A percentile compares a stretch with the other conserved stretches of the same genome.
Evolutionary conservation across 108 stramenopile genomes (phyloP).

Genomic region (Parietichytrium sp.): DNA sequence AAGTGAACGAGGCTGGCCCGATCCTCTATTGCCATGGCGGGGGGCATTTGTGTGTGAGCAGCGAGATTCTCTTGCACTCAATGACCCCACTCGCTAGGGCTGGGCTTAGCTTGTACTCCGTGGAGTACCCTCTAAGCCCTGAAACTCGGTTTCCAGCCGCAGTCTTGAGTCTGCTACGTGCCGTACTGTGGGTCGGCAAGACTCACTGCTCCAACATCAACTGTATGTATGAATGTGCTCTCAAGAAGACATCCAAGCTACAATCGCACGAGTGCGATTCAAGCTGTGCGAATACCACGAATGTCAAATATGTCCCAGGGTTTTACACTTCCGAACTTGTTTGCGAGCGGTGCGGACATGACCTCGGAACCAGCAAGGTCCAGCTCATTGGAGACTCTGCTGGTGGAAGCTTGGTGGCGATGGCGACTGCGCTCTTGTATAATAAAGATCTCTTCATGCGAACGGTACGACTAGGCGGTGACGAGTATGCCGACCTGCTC

Average conservation of each 20-base stretch:
- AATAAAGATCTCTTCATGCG: background rate
- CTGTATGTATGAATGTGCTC: background rate
- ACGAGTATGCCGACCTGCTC: background rate
- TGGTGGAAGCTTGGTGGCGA: slow-evolving; percentile 11
- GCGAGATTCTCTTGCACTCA: slow-evolving; percentile 8
- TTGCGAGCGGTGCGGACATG: background rate
- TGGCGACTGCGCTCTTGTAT: slow-evolving; percentile 15
- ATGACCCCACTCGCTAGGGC: slow-evolving; percentile 16
- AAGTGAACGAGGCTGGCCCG: background rate
- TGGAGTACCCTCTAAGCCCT: slow-evolving; percentile 26
- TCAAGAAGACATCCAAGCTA: background rate
- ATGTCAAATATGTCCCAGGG: too few species aligned
- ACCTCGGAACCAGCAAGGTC: background rate
- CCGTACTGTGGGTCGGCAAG: background rate
- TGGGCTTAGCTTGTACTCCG: background rate
- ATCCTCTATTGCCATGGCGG: background rate
- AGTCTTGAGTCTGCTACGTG: background rate
- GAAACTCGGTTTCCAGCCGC: slow-evolving; percentile 2
- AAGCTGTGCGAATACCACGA: too few species aligned
- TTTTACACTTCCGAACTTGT: background rate
- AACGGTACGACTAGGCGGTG: background rate
- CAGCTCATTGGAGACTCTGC: slow-evolving; percentile 32
- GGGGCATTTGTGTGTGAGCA: background rate
- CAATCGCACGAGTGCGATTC: slow-evolving; percentile 3
- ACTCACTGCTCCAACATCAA: background rate